Evolutionary conservation across 495 filamentous ascomycete species (phyloP).

Genomic region (Amniculicola lignicola): DNA sequence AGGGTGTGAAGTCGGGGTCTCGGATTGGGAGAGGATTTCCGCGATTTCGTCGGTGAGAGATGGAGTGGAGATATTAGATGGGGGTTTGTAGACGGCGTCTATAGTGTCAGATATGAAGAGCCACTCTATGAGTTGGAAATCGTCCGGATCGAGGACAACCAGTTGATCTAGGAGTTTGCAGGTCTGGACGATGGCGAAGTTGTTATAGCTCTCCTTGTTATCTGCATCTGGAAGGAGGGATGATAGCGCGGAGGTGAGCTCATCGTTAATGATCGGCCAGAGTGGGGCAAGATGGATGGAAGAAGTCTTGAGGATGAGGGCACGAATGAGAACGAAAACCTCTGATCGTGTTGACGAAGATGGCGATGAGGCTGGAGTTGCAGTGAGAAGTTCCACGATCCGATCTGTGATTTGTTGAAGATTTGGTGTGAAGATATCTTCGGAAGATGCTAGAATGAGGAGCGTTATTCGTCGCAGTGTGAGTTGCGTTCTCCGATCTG

Average conservation of each 20-base stretch:
- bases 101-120: slow-evolving; percentile 95
- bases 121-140: slow-evolving; percentile 96
- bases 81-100: slow-evolving; percentile 85
- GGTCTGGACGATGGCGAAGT: slow-evolving; percentile 74
- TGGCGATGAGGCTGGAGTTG: slow-evolving; percentile 86
- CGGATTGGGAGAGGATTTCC: slow-evolving; percentile 63
- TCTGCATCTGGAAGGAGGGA: slow-evolving; percentile 64
- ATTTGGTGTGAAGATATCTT: slow-evolving; percentile 76
- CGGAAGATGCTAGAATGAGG: slow-evolving; percentile 66
- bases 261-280: slow-evolving; percentile 86
- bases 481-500: slow-evolving; percentile 88
- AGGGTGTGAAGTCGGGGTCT: slow-evolving; percentile 24
- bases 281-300: slow-evolving; percentile 73
- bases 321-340: slow-evolving; percentile 82
- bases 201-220: slow-evolving; percentile 73
- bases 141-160: slow-evolving; percentile 81
- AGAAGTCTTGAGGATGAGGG: slow-evolving; percentile 71
- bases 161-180: slow-evolving; percentile 88
- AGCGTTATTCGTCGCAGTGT: slow-evolving; percentile 80
- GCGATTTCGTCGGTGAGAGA: slow-evolving; percentile 85
- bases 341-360: slow-evolving; percentile 86
- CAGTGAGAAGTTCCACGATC: slow-evolving; percentile 76
- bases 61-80: slow-evolving; percentile 61
- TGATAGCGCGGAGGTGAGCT: slow-evolving; percentile 77
- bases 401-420: slow-evolving; percentile 73